phyloP scores from a whole-genome alignment of 208 protist genomes.

The Leishmania turanica region DNA sequence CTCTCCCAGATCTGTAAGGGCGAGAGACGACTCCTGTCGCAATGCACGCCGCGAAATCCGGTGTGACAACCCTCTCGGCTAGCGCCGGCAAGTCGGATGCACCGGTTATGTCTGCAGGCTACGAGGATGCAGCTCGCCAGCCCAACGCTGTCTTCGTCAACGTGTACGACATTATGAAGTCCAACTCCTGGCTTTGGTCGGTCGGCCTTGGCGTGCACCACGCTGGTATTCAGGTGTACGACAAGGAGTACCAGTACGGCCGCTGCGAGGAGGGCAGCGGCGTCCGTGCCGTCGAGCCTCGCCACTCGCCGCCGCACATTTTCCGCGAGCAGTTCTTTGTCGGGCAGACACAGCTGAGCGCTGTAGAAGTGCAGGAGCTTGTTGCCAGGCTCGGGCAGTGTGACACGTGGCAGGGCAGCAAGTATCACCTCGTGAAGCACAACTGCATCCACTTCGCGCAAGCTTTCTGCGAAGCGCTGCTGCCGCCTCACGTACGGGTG shows the following conservation, averaged over 20 bases:
- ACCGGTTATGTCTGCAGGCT: not conserved
- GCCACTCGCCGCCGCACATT: conserved; percentile 53
- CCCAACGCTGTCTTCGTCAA: conserved; percentile 70
- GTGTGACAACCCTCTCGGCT: conserved; percentile 3
- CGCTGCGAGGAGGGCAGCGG: conserved; percentile 46
- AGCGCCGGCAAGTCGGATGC: not conserved
- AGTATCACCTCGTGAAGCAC: conserved; percentile 69
- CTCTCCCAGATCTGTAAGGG: not conserved
- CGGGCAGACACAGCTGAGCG: conserved; percentile 50
- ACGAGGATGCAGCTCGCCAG: conserved; percentile 13
- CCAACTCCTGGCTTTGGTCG: conserved; percentile 52
- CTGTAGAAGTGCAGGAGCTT: conserved; percentile 33
- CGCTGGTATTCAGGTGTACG: conserved; percentile 76
- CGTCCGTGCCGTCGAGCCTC: conserved; percentile 43
- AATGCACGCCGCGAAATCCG: conserved; percentile 1
- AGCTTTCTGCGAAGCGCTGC: conserved; percentile 40
- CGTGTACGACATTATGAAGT: conserved; percentile 64
- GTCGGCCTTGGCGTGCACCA: conserved; percentile 71
- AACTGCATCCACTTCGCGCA: conserved; percentile 82
- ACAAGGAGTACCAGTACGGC: conserved; percentile 65
- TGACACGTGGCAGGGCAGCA: conserved; percentile 38
- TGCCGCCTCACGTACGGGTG: conserved; percentile 42
- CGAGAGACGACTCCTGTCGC: not conserved
- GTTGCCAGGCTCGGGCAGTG: conserved; percentile 34
- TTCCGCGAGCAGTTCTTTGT: conserved; percentile 80